Conservation (phyloP, 495 filamentous ascomycete genomes). For the Penicillium pulvis region DNA sequence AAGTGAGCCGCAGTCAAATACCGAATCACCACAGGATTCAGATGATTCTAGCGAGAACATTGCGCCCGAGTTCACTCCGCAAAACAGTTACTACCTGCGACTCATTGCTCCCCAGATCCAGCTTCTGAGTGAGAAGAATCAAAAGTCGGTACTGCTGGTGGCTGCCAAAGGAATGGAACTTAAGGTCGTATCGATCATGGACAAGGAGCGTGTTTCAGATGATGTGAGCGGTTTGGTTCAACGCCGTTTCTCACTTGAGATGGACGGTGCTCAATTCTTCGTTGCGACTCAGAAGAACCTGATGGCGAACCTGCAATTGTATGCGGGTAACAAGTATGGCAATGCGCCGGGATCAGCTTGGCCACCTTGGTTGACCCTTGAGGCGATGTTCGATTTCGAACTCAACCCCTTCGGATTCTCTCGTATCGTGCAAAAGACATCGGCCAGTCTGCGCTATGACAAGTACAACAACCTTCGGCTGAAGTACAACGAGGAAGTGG, state of each 20-base stretch:
- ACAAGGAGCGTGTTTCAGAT: constrained; percentile 88
- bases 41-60: constrained; percentile 73
- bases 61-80: constrained; percentile 85
- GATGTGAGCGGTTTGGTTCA: constrained; percentile 94
- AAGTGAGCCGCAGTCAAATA: constrained; percentile 34
- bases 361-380: constrained; percentile 97
- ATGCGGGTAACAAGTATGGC: constrained; percentile 90
- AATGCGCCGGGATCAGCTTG: constrained; percentile 81
- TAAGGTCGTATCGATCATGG: constrained; percentile 96
- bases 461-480: constrained; percentile 97
- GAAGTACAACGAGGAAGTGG: constrained; percentile 96
- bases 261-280: constrained; percentile 97
- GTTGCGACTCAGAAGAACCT: constrained; percentile 91
- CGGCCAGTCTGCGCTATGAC: constrained; percentile 89
- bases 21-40: constrained; percentile 29
- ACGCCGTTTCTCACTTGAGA: constrained; percentile 86
- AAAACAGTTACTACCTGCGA: constrained; percentile 91
- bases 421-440: constrained; percentile 91
- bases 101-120: constrained; percentile 97
- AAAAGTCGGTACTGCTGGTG: constrained; percentile 87
- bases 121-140: constrained; percentile 96
- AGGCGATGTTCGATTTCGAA: constrained; percentile 96
- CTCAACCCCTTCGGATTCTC: constrained; percentile 93
- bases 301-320: constrained; percentile 82
- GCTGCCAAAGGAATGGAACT: constrained; percentile 96